Base-by-base conservation (phyloP, 768 basidiomycete species). In the Mrakia gelida region DNA sequence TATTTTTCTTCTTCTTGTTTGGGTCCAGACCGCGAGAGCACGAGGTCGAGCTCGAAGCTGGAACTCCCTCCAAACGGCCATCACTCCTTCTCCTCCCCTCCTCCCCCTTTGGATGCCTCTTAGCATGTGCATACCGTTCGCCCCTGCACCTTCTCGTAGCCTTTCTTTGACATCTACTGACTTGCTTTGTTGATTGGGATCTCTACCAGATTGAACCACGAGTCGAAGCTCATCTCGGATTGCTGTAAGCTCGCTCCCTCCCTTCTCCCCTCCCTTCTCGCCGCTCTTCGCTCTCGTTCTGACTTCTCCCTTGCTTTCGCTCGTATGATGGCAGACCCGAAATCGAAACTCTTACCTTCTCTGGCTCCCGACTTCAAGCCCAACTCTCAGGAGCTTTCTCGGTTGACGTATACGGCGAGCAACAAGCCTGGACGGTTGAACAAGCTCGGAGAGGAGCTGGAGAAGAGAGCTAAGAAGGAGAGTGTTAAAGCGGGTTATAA, bases 371-470 rank as follows among this genome's bases (percentile, higher is more conserved):
- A 78, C 18, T 84, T 49, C 75, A 82, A 76, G 77, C 84, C 84
- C 0, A 75, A 83, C 2, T 82, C 81, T 3, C 83, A 84, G 56
- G 84, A 85, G 72, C 78, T 84, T 21, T 81, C 81, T 5, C 82
- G 83, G 65, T 75, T 85, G 59, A 83, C 83, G 2, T 84, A 84
- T 65, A 81, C 80, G 61, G 81, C 81, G 5, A 76, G 75, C 61
- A 84, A 84, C 77, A 83, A 84, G 77, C 81, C 82, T 23, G 82
- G 81, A 5, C 81, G 82, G 54, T 77, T 85, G 13, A 80, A 82
- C 61, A 81, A 82, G 65, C 78, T 84, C 15, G 83, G 81, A 0
- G 80, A 83, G 74, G 84, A 84, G 81, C 76, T 85, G 23, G 82
- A 83, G 71, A 80, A 79, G 63, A 43, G 83, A 23, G 83, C 82